Percentiles rank a stretch among this genome's conserved stretches.
Conservation (phyloP, 1,284 basidiomycete genomes). For the Cystobasidium sp. region DNA sequence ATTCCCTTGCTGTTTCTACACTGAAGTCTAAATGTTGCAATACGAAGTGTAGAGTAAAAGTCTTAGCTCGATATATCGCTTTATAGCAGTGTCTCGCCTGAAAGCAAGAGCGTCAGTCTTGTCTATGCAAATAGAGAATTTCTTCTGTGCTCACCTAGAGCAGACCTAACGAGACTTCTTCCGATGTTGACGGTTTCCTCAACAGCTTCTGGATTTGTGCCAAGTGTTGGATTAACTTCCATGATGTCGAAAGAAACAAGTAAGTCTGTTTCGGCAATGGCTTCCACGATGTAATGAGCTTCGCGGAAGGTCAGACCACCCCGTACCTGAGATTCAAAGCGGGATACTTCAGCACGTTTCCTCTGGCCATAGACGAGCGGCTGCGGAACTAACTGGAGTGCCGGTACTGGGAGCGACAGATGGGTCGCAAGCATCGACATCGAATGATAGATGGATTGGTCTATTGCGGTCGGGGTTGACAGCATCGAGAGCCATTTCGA, state of each 20-base stretch:
- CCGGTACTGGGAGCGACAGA: conserved; percentile 90
- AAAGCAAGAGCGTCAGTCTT: not conserved
- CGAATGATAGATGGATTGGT: conserved; percentile 95
- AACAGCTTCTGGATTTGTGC: conserved; percentile 68
- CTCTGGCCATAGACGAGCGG: too few relatives aligned
- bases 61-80: not conserved
- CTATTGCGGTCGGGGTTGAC: conserved; percentile 81
- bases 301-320: conserved; percentile 97
- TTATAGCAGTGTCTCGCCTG: conserved; percentile 44
- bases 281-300: conserved; percentile 96
- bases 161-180: conserved; percentile 86
- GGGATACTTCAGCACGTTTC: too few relatives aligned
- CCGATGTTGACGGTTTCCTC: conserved; percentile 90
- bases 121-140: not conserved
- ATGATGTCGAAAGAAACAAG: conserved; percentile 90
- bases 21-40: conserved; percentile 5
- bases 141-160: conserved; percentile 70
- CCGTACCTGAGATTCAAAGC: conserved; percentile 65
- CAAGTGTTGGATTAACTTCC: conserved; percentile 94
- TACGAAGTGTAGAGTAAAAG: not conserved
- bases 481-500: conserved; percentile 93
- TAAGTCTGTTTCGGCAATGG: conserved; percentile 88
- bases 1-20: not conserved
- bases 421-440: conserved; percentile 80
- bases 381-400: conserved; percentile 61